A percentile compares a stretch with the other conserved stretches of the same genome.
Conservation (phyloP, 805 yeast genomes). For the Suhomyces xylopsoci region DNA sequence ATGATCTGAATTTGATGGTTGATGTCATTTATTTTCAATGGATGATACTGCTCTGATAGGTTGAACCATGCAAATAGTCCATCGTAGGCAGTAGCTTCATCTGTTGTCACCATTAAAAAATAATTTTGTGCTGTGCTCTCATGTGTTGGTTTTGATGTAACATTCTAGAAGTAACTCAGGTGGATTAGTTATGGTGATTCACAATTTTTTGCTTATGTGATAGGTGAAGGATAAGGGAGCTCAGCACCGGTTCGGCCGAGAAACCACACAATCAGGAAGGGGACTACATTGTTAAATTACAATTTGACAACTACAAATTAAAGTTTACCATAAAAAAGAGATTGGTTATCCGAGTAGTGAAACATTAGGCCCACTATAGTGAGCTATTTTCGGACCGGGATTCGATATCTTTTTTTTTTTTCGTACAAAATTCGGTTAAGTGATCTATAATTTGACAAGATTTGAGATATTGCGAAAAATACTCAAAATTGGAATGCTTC, state of each 20-base stretch:
- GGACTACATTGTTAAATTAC: background rate
- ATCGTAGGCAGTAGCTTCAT: background rate
- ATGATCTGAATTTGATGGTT: background rate
- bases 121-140: too few species aligned
- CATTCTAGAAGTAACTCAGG: background rate
- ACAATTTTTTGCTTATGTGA: background rate
- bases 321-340: background rate
- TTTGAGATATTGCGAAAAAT: background rate
- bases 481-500: background rate
- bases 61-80: background rate
- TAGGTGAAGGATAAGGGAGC: background rate
- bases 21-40: background rate
- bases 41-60: background rate
- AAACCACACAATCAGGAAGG: background rate
- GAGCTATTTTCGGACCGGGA: background rate
- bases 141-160: background rate
- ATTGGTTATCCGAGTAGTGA: background rate
- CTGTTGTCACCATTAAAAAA: background rate
- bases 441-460: background rate
- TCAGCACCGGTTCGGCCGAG: background rate
- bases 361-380: background rate
- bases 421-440: background rate
- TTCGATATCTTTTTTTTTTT: background rate
- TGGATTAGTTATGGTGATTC: background rate
- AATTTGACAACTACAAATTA: background rate